phyloP scores from a whole-genome alignment of 1,284 basidiomycete genomes.

The Rhodotorula glutinis region DNA sequence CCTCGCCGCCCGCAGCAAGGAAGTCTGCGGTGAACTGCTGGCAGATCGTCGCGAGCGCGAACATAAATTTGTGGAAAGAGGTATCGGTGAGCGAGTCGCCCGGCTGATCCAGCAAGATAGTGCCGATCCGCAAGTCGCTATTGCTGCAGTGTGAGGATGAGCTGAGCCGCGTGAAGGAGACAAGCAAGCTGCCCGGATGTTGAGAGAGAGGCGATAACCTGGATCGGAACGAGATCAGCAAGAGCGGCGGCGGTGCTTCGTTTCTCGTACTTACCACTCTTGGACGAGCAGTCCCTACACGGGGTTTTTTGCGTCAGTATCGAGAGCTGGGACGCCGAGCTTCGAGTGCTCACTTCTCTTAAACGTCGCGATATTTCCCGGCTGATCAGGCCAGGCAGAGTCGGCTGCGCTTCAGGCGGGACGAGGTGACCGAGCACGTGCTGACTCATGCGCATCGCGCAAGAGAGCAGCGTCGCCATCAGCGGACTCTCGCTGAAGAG shows the following conservation, averaged over 20 bases:
- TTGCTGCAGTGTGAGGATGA: neutral
- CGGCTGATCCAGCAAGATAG: neutral
- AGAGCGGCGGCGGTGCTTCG: neutral
- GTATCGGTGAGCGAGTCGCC: neutral
- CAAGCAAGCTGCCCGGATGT: neutral
- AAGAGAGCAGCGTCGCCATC: neutral
- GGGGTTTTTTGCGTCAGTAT: neutral
- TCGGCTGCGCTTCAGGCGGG: neutral
- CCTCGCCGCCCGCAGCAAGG: neutral
- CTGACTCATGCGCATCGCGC: neutral
- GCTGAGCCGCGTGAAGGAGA: neutral
- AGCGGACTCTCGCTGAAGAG: neutral
- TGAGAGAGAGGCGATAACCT: neutral
- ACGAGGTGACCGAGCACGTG: neutral
- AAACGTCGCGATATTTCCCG: neutral
- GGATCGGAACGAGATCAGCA: neutral
- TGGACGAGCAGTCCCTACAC: neutral
- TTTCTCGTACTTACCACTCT: neutral
- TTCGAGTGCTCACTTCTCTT: neutral
- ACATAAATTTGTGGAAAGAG: neutral
- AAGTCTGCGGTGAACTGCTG: neutral
- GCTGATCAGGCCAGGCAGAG: neutral
- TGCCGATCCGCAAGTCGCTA: neutral
- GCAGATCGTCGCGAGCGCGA: neutral
- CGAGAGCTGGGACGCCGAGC: no score